A percentile compares a stretch with the other conserved stretches of the same genome.
These are phyloP conservation scores for Globisporangium polare DNA, from an alignment of 352 stramenopile species.

Conservation along the genomic window DNA sequence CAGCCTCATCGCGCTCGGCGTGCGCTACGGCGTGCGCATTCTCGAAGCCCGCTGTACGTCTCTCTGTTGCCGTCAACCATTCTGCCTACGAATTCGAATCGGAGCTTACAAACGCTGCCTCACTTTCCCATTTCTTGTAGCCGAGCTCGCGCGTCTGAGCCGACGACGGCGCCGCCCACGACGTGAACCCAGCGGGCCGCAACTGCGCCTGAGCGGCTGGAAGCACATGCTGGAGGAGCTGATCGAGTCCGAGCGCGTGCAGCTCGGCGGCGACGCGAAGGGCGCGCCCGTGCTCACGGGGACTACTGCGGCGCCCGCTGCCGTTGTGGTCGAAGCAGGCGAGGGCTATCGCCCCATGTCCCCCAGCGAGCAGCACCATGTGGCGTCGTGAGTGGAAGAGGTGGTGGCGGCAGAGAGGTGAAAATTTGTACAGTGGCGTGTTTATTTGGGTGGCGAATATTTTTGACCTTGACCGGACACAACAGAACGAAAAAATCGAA, in stretches of 20 bases:
- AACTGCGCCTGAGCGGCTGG: slow-evolving; percentile 44
- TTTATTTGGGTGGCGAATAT: too few relatives aligned
- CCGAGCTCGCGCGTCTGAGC: not conserved
- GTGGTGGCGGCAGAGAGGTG: not conserved
- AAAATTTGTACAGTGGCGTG: too few relatives aligned
- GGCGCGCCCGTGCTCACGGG: not conserved
- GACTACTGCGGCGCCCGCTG: not conserved
- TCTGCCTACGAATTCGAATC: not conserved
- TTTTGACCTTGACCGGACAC: too few relatives aligned
- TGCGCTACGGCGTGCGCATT: slow-evolving; percentile 2
- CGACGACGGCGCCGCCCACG: slow-evolving; percentile 11
- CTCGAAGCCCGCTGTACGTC: slow-evolving; percentile 6
- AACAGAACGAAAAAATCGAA: too few relatives aligned
- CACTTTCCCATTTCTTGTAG: not conserved
- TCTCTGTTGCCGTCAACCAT: not conserved
- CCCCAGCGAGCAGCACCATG: not conserved
- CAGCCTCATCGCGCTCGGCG: not conserved
- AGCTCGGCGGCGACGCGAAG: slow-evolving; percentile 14
- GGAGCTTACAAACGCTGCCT: not conserved
- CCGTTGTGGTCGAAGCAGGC: not conserved
- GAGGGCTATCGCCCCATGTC: slow-evolving; percentile 1
- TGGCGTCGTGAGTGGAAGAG: not conserved
- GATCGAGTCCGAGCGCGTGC: slow-evolving; percentile 32
- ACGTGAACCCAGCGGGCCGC: slow-evolving; percentile 29
- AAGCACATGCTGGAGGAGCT: slow-evolving; percentile 47